A percentile compares a stretch with the other conserved stretches of the same genome.
Conservation (phyloP, 139 green algal genomes). For the Mychonastes homosphaera region DNA sequence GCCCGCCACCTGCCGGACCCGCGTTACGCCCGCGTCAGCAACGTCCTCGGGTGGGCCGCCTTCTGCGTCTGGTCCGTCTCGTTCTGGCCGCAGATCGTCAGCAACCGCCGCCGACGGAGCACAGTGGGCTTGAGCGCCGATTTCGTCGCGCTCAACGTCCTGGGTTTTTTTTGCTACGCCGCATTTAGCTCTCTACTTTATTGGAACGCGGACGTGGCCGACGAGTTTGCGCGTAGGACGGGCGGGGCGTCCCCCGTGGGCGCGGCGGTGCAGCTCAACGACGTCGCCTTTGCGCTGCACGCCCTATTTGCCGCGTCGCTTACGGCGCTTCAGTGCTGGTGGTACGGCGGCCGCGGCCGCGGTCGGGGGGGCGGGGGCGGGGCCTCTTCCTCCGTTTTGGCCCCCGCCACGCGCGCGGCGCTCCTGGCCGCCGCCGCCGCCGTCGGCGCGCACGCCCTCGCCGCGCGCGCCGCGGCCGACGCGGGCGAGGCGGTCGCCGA, state of each 20-base stretch:
- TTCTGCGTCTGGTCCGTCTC: no score
- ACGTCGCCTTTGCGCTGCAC: slow-evolving; percentile 47
- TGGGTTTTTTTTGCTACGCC: not conserved
- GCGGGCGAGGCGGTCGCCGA: not conserved
- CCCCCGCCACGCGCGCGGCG: not conserved
- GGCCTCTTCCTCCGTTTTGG: not conserved
- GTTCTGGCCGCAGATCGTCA: no score
- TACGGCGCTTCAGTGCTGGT: slow-evolving; percentile 27
- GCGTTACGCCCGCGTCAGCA: no score
- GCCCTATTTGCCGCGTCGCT: slow-evolving; percentile 17
- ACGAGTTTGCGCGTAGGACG: not conserved
- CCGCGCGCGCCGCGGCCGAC: slow-evolving; percentile 5
- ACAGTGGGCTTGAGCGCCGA: no score
- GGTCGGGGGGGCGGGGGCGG: not conserved
- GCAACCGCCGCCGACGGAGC: no score
- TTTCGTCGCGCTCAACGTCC: not conserved
- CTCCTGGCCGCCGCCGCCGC: slow-evolving; percentile 1
- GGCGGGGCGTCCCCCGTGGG: not conserved
- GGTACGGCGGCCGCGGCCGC: slow-evolving; percentile 27
- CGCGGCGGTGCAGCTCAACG: slow-evolving; percentile 25
- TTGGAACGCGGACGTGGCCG: not conserved
- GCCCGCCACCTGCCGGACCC: no score
- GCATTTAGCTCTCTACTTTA: not conserved
- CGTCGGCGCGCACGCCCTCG: not conserved
- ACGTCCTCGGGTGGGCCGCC: no score